These are phyloP conservation scores for Geotrichum klebahnii DNA, from an alignment of 1,139 yeast genomes.

Conservation along the genomic window DNA sequence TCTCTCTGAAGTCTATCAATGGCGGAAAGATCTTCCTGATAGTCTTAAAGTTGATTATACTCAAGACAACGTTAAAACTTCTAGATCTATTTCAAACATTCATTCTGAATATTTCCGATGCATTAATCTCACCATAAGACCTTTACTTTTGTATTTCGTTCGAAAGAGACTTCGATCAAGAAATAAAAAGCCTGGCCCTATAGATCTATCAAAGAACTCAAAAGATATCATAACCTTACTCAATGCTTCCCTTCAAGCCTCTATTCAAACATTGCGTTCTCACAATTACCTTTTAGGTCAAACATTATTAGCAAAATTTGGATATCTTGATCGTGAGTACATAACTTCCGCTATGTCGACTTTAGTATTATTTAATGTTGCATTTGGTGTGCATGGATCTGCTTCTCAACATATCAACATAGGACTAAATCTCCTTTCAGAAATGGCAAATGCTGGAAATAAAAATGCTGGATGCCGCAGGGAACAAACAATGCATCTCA, in stretches of 20 bases:
- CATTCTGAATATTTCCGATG: conserved; percentile 88
- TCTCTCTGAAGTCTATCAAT: conserved; percentile 62
- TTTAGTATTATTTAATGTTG: conserved; percentile 66
- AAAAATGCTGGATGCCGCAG: conserved; percentile 49
- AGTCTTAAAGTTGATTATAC: conserved; percentile 63
- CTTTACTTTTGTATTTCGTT: conserved; percentile 74
- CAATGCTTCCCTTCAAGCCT: conserved; percentile 80
- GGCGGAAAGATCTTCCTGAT: conserved; percentile 66
- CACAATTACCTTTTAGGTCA: conserved; percentile 42
- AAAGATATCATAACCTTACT: conserved; percentile 62
- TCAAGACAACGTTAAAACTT: conserved; percentile 47
- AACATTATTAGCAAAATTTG: conserved; percentile 62
- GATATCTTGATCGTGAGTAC: conserved; percentile 87
- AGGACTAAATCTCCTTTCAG: conserved; percentile 64
- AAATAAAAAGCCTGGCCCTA: conserved; percentile 51
- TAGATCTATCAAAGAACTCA: conserved; percentile 67
- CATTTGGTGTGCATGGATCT: conserved; percentile 79
- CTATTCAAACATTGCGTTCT: conserved; percentile 70
- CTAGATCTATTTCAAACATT: conserved; percentile 68
- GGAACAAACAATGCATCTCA: conserved; percentile 25
- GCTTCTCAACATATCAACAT: conserved; percentile 70
- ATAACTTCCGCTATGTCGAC: conserved; percentile 78
- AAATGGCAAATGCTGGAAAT: conserved; percentile 68
- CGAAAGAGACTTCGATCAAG: conserved; percentile 57
- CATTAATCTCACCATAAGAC: conserved; percentile 75